A percentile compares a stretch with the other conserved stretches of the same genome.
phyloP scores from a whole-genome alignment of 2,329 filamentous ascomycete species.

The Nigrospora sphaerica region DNA sequence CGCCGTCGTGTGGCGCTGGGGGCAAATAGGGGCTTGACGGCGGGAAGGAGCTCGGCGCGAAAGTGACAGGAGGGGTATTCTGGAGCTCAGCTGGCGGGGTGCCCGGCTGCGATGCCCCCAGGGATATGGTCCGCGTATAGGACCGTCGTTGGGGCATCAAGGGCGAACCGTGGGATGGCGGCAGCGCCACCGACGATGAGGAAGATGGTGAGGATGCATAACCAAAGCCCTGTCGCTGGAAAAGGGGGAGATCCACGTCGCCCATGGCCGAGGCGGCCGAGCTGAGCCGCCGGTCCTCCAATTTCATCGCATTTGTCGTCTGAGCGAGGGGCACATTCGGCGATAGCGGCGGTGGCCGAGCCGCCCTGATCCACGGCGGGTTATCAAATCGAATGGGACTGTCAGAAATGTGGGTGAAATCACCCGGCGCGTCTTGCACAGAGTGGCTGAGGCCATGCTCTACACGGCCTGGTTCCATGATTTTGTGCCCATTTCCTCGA shows the following conservation, averaged over 20 bases:
- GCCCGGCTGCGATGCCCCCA: conserved; percentile 15
- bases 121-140: conserved; percentile 33
- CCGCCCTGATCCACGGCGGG: conserved; percentile 22
- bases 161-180: conserved; percentile 15
- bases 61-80: conserved; percentile 19
- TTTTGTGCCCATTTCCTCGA: conserved; percentile 2
- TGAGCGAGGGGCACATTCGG: conserved; percentile 42
- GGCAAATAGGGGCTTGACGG: conserved; percentile 39
- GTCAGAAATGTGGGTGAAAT: conserved; percentile 5
- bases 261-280: conserved; percentile 23
- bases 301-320: conserved; percentile 32
- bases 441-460: conserved; percentile 4
- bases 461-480: conserved; percentile 4
- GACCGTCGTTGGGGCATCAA: conserved; percentile 31
- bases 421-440: conserved; percentile 7
- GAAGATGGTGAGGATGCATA: conserved; percentile 31
- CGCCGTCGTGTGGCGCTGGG: conserved; percentile 31
- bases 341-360: conserved; percentile 35
- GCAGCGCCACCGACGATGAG: conserved; percentile 11
- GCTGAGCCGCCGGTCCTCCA: conserved; percentile 30
- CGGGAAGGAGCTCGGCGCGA: conserved; percentile 42
- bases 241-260: conserved; percentile 30
- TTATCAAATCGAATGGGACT: conserved; percentile 11
- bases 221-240: conserved; percentile 44
- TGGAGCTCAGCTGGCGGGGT: conserved; percentile 5